Conservation (phyloP, 2,329 filamentous ascomycete genomes). For the Aureobasidium sp. region DNA sequence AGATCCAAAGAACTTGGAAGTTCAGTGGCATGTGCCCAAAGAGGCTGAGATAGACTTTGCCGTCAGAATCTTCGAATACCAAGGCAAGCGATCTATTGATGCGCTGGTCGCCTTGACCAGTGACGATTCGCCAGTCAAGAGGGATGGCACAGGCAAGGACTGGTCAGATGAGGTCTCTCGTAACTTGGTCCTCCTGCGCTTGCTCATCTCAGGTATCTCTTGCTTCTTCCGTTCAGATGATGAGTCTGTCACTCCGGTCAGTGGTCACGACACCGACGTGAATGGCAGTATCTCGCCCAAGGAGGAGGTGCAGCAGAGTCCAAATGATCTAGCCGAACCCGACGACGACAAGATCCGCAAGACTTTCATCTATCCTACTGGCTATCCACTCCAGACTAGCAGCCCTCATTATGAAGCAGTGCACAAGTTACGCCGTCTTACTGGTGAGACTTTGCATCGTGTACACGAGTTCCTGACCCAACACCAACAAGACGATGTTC, state of each 20-base stretch:
- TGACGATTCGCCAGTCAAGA: constrained; percentile 71
- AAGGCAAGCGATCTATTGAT: constrained; percentile 66
- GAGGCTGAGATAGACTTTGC: constrained; percentile 79
- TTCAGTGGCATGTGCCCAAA: constrained; percentile 84
- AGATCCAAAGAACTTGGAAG: constrained; percentile 64
- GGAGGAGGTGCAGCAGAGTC: constrained; percentile 39
- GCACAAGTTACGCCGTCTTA: constrained; percentile 69
- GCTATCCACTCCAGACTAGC: constrained; percentile 64
- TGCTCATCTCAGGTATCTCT: constrained; percentile 86
- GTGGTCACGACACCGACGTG: constrained; percentile 22
- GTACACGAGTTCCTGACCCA: constrained; percentile 76
- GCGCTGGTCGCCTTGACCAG: constrained; percentile 73
- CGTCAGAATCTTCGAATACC: constrained; percentile 76
- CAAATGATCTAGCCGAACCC: constrained; percentile 51
- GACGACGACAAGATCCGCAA: constrained; percentile 78
- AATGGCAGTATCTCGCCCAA: constrained; percentile 22
- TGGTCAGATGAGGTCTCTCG: constrained; percentile 97
- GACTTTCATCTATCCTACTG: constrained; percentile 80
- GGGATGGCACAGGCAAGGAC: constrained; percentile 93
- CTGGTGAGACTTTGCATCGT: constrained; percentile 71
- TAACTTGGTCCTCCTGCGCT: constrained; percentile 75
- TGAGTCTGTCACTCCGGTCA: constrained; percentile 27
- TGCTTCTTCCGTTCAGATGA: constrained; percentile 71
- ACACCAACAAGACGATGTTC: constrained; percentile 90
- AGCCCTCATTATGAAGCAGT: constrained; percentile 64